Base-by-base conservation (phyloP, 139 green algal genomes). In the Choricystis sp. region DNA sequence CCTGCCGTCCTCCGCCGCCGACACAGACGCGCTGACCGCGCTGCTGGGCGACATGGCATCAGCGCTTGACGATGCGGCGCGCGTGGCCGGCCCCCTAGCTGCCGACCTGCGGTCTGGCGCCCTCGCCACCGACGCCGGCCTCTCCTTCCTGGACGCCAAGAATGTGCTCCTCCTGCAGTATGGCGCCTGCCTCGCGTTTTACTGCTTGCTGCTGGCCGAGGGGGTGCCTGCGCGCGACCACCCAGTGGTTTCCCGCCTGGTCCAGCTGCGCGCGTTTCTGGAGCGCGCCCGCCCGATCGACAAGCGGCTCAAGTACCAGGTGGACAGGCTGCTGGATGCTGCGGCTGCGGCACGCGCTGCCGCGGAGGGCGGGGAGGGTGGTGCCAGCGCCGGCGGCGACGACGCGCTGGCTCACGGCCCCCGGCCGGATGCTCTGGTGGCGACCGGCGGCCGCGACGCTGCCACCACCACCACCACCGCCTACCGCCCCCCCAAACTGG, bases 131-230 rank as follows among this genome's bases (percentile, higher is more conserved):
- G 64, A 77, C 26, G 81, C 94, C 58, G 93, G 93, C 2, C 63
- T 99, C 58, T 83, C 59, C 49, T 97, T 96, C 76, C 78, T 97
- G 61, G 91, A 99, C 74, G 89, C 88, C 23, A 99, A 99, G 83
- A 83, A 97, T 79, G 64, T 94, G 64, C 82, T 99, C 70, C 82
- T 99, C 74, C 77, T 97, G 71, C 64, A 78, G 57, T 97, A 99
- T 78, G 94, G 83, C 79, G 71, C 71, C 19, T 79, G 82, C 77
- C 88, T 98, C 63, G 77, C 92, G 16, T 96, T 96, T 68, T 99
- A 95, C 82, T 62, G 96, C 30, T 76, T 99, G 74, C 81, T 98
- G n/a, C 95, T 94, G 69, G 80, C 82, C 9, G 94, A 99, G 79
- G 94, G 92, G 1, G 64, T 72, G 24, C 69, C 81, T 0, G 88